Evolutionary conservation across 192 early-diverging fungal species (phyloP).

Genomic region (Chytriomyces sp.): DNA sequence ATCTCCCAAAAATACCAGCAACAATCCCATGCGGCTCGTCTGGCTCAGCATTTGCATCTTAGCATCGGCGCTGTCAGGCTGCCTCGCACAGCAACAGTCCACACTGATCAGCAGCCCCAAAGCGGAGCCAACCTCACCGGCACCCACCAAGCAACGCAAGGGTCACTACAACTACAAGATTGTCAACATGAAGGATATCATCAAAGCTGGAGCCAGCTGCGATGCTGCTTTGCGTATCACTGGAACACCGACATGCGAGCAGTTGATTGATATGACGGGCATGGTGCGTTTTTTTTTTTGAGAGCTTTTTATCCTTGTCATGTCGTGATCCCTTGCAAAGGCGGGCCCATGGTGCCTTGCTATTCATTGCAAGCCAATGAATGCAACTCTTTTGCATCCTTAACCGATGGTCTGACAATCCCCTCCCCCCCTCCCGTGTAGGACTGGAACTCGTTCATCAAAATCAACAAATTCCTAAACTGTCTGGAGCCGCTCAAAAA

Average conservation of each 20-base stretch:
- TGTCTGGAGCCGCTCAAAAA: neutral
- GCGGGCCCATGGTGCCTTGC: no score
- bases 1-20: no score
- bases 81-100: neutral
- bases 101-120: neutral
- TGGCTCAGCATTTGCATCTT: neutral
- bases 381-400: no score
- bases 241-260: constrained; percentile 25
- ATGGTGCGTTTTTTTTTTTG: neutral
- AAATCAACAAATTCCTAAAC: neutral
- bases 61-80: neutral
- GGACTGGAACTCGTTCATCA: neutral
- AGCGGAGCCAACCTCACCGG: neutral
- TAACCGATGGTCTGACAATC: no score
- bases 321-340: no score
- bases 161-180: constrained; percentile 14
- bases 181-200: neutral
- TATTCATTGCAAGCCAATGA: no score
- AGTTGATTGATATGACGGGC: constrained; percentile 1
- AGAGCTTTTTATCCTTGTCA: no score
- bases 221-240: neutral
- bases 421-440: no score
- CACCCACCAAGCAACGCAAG: neutral
- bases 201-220: constrained; percentile 2
- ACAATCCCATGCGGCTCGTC: neutral